Base-by-base conservation (phyloP, 2,329 filamentous ascomycete genomes). In the Trichoderma citrinoviride region DNA sequence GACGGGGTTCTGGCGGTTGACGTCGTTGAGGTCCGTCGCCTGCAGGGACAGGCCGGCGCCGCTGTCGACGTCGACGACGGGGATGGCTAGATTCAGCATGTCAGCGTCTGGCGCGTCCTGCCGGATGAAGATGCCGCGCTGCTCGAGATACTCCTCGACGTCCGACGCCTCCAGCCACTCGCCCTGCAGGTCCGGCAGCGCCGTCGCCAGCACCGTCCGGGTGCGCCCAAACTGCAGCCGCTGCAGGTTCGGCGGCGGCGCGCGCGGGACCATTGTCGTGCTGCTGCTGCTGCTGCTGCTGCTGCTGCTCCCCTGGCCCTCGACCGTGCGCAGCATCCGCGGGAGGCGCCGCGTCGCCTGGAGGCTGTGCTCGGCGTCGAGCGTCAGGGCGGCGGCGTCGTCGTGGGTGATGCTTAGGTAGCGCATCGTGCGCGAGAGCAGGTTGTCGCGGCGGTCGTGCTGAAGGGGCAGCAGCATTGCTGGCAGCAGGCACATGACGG, bases 91-190 rank as follows among this genome's bases (percentile, higher is more conserved):
- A 27, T 44, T 55, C 40, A 65, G 43, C 52, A 49, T 49, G 8
- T 56, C 41, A n/a, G 21, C 40, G 40, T 62, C 23, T 41, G 61
- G 61, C 12, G 61, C 37, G 21, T 63, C 58, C 6, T 55, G 23
- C 29, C 57, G 46, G 19, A 62, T 40, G 19, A 53, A 62, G 14
- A 65, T 65, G 7, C 63, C 63, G 6, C 63, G 43, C 54, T 65
- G 63, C 23, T 57, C 63, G 25, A 65, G 63, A 50, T 65, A 65
- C 23, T 65, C 63, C 21, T 65, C 63, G 17, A 65, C 63, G 29
- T 65, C 63, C 8, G 27, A 61, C 14, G 63, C 46, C 21, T 62
- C 63, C 12, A 65, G 63, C 63, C 63, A 65, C 19, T 65, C 63
- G 7, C 63, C 63, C 21, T 62, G 44, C 21, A 61, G 40, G 41